Base-by-base conservation (phyloP, 1,284 basidiomycete genomes). In the Ganoderma multipileum region DNA sequence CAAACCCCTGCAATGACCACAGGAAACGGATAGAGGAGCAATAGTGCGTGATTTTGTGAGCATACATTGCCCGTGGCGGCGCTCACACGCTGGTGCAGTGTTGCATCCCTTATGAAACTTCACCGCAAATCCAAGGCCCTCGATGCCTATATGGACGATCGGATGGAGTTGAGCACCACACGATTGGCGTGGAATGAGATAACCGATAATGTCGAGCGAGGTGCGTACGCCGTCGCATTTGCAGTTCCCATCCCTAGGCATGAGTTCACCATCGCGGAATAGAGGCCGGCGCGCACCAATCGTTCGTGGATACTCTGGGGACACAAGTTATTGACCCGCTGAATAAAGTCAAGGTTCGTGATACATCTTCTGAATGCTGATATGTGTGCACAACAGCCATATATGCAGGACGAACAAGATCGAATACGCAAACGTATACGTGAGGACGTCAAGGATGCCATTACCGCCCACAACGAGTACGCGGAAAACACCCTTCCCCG, bases 391-490 rank as follows among this genome's bases (percentile, higher is more conserved):
- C 68, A 66, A 64, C 62, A 50, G 59, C 60, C 8, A 33, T 61
- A 39, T 61, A 39, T 52, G 55, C 69, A 95, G 91, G 95, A 96
- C 72, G 92, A 91, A 9, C 95, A 97, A 83, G 92, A 94, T 65
- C 88, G 95, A 50, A 96, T 95, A 33, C 87, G 93, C 38, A 94
- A 93, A 78, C 89, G 94, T n/a, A 93, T 97, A 77, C 93, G 92
- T 75, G 95, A 96, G 73, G 95, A 96, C 76, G 81, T 96, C 71
- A 96, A 95, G 79, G 87, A 88, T 9, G 94, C 95, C 0, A 84
- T 84, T 18, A 74, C 80, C 67, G 87, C 90, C 23, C 95, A 96
- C 80, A 86, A 86, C 38, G 95, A 96, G 28, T 95, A 91, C 77
- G 90, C 90, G 14, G 92, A 94, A 75, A 87, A 85, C 66, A 83